Base-by-base conservation (phyloP, 208 protist species). In the Angomonas ambiguus region DNA sequence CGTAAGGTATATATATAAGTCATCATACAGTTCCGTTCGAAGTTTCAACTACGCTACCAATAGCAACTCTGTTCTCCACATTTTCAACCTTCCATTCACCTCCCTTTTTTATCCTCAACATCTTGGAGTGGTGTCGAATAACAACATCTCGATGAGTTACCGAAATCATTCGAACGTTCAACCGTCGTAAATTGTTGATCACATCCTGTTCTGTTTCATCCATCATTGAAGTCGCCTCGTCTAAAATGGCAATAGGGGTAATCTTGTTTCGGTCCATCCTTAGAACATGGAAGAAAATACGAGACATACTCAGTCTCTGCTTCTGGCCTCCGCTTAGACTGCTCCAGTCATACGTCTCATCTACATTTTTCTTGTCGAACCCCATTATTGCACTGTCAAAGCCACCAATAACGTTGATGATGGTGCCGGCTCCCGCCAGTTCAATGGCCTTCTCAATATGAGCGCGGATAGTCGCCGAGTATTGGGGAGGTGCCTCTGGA, bases 171-270 rank as follows among this genome's bases (percentile, higher is more conserved):
- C 83, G 78, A 34, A 93, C 80, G 35, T 88, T 69, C 27, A 90
- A 61, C 24, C 67, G 74, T n/a, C 85, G 87, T 51, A 95, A 62
- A 51, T 95, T 79, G 67, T 79, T 83, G 42, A 95, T 60, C 16
- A 95, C 85, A 53, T 88, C 81, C 71, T 93, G 77, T 74, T 92
- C 84, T 41, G 84, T 91, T 38, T 93, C 86, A 66, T 93, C 86
- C 86, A 96, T 93, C 86, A 91, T 93, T 8, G 85, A 93, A 3
- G 91, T 94, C 0, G 88, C 79, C 71, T 96, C 91, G 69, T 96
- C 91, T 10, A 94, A 64, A 4, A 96, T 78, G 18, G 80, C 88
- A 0, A 95, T 75, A 0, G 81, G 85, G 18, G 72, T 82, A 34
- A 74, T 59, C 48, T 77, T 72, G 24, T 56, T 77, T 34, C 82